Evolutionary conservation across 768 basidiomycete genomes (phyloP), one percentile per base, ranked within the genome.

Genomic region (Sporobolomyces roseus): DNA sequence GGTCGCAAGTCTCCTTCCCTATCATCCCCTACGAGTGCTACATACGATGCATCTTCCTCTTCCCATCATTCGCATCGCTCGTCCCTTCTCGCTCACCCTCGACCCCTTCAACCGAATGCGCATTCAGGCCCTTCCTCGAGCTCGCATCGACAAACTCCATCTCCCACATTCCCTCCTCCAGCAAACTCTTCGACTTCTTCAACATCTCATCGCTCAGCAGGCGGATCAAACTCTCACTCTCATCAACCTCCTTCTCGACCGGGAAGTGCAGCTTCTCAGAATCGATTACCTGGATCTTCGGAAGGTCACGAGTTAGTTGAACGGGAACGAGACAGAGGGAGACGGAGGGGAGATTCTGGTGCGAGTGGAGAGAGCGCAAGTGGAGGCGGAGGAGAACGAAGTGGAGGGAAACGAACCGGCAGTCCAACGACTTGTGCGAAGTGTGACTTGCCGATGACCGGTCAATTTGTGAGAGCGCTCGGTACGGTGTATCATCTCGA

Each of bases 401-500:
- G 54, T 29, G 61, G 36, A 27, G 46, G 46, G 48, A 65, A 60
- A n/a, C 46, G 48, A n/a, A 33, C 32, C 25, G 51, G 21, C 2
- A 17, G 38, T n/a, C 17, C 53, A 25, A 46, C 68, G 51, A 61
- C 17, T 61, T 81, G 81, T 61, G 78, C 79, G n/a, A 78, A 77
- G 52, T 81, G 81, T 67, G 72, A 73, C 21, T 73, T 77, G 63
- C 77, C 77, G 14, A 81, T 97, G 86, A 88, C 92, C 68, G 94
- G 96, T 17, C 92, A 93, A 53, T 98, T 97, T 27, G 96, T 99
- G 41, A 85, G 96, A 66, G 96, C 96, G 1, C 82, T 99, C 59
- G 88, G 90, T 65, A 89, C 90, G 0, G 91, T 97, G 29, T 98
- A 87, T 77, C 96, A 99, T 79, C 80, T 98, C n/a, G 89, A 90